Evolutionary conservation across 2,329 filamentous ascomycete species (phyloP), one percentile per base, ranked within the genome.

Genomic region (Apiospora arundinis): DNA sequence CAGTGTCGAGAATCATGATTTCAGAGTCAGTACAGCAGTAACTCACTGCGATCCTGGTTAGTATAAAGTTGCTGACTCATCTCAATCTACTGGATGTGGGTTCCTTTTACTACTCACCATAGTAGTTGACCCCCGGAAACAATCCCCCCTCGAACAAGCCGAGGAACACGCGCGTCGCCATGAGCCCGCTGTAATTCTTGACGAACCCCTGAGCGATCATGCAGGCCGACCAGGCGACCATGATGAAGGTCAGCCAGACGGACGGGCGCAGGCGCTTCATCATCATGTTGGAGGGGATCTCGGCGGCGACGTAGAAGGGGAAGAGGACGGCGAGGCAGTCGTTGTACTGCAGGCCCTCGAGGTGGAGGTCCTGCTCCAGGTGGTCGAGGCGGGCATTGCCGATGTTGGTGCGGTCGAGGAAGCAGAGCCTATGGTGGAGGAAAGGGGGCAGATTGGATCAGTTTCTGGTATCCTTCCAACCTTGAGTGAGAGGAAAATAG

Each of bases 191-290:
- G 56, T 77, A 76, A 45, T 74, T 75, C 48, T 70, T 73, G 25
- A 78, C 77, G 71, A 79, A 78, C 8, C 78, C 77, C 44, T 75
- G 74, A 0, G 60, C 72, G 32, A 75, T 73, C 69, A 75, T 69
- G 67, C 48, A 69, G 6, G 70, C 60, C 42, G 69, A 74, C 75
- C 75, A 85, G n/a, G 85, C 77, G 18, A 90, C 77, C 87, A 93
- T 92, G 73, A 92, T 92, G 21, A 85, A 80, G 0, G 91, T 87
- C 67, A 92, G 83, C 76, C 92, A 93, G 65, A 91, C 80, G 44
- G 86, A 89, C 0, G 91, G 91, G 1, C 87, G 83, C 71, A 91
- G 79, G 2, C 84, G 84, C 78, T 92, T 92, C 69, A 92, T 85
- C 49, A 92, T 79, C 48, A 91, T 80, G 75, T 92, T 92, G 21